Evolutionary conservation across 208 protist species (phyloP), one percentile per base, ranked within the genome.

Genomic region (Leishmania braziliensis): DNA sequence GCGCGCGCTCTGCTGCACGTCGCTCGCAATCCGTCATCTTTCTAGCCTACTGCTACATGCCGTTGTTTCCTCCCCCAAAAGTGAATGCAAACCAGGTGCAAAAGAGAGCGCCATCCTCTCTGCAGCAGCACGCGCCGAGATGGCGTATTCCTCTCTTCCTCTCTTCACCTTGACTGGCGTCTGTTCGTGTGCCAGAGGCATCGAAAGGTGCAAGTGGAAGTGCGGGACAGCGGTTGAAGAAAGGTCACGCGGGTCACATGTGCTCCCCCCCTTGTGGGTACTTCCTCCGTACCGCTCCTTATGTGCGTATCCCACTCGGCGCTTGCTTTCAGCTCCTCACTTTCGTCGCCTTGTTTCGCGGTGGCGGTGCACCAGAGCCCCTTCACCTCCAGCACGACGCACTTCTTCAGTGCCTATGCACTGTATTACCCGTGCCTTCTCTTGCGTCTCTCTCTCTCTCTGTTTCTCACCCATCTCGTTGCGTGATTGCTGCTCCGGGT

Each of bases 111-210:
- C 46, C 68, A 50, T 73, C 10, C 9, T 50, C 46, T 26, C 43
- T n/a, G 10, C 68, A 53, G 46, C 3, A 33, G 43, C 20, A 26
- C 66, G 66, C 68, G 20, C 43, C 26, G 39, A 16, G 50, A 26
- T 53, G 53, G 68, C 18, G 26, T 53, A 29, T 39, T 26, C 29
- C 29, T 39, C 29, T 68, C 62, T 20, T 46, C 29, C 6, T 71
- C 16, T 51, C 46, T 73, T 54, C 46, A 23, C 8, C 8, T 26
- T 23, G 68, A 54, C 20, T 53, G 68, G 33, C 23, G 36, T 20
- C 68, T 73, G 68, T 53, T 16, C 26, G 16, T 73, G 46, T 73
- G 46, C 68, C 29, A 68, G 62, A 68, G 12, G 29, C 62, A 68
- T 18, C 62, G 29, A 29, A 16, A 54, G 18, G 36, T 10, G 68